Evolutionary conservation across 2,329 filamentous ascomycete species (phyloP).

Genomic region (Calonectria multiphialidica): DNA sequence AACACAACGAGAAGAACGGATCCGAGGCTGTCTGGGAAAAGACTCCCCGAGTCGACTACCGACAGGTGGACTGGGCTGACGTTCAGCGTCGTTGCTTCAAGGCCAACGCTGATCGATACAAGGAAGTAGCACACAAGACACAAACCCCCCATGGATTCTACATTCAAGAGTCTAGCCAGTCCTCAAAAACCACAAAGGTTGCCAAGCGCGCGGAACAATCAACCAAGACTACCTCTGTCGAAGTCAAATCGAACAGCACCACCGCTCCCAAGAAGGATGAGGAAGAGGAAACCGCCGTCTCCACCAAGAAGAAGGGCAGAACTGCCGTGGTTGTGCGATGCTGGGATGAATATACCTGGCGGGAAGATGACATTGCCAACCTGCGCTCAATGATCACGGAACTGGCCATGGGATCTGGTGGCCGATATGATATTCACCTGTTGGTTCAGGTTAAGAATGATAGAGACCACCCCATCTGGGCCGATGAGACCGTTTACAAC

Average conservation of each 20-base stretch:
- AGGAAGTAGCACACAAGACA: conserved; percentile 55
- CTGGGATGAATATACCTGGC: conserved; percentile 85
- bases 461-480: conserved; percentile 80
- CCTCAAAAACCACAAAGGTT: conserved; percentile 21
- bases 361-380: conserved; percentile 83
- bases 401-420: conserved; percentile 82
- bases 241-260: conserved; percentile 10
- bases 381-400: conserved; percentile 88
- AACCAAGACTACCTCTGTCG: conserved; percentile 30
- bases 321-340: conserved; percentile 86
- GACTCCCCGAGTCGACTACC: conserved; percentile 80
- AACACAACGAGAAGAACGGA: conserved; percentile 86
- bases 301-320: conserved; percentile 42
- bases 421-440: conserved; percentile 88
- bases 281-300: neutral
- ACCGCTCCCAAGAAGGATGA: conserved; percentile 21
- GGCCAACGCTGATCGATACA: conserved; percentile 79
- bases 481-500: conserved; percentile 76
- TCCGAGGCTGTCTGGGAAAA: conserved; percentile 83
- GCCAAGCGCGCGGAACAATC: conserved; percentile 24
- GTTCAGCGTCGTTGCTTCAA: conserved; percentile 80
- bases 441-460: conserved; percentile 88
- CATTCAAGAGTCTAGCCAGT: conserved; percentile 50
- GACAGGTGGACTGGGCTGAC: conserved; percentile 81
- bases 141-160: conserved; percentile 64